These are phyloP conservation scores for Lizonia empirigonia DNA, from an alignment of 2,329 filamentous ascomycete species.

Conservation along the genomic window DNA sequence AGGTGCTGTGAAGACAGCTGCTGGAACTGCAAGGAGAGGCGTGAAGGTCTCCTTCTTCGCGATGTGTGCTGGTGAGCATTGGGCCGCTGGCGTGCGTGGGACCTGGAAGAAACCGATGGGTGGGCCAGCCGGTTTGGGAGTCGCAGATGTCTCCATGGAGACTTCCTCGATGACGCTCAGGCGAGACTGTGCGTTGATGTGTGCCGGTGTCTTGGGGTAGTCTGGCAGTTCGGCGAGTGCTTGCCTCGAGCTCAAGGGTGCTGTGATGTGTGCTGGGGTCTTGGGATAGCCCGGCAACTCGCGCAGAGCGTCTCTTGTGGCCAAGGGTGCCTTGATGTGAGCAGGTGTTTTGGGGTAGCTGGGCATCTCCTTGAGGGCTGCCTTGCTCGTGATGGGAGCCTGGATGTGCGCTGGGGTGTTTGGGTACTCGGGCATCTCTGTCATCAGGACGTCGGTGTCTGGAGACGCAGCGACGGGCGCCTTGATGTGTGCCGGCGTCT, in stretches of 20 bases:
- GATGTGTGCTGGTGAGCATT: conserved; percentile 12
- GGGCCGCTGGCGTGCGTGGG: conserved; percentile 12
- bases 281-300: conserved; percentile 35
- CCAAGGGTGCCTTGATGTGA: conserved; percentile 24
- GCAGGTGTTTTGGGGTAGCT: conserved; percentile 27
- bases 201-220: conserved; percentile 18
- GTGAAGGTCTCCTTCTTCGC: conserved; percentile 14
- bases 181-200: conserved; percentile 6
- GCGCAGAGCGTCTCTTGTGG: conserved; percentile 23
- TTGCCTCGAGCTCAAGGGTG: conserved; percentile 25
- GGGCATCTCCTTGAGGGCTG: conserved; percentile 18
- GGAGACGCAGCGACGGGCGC: conserved; percentile 9
- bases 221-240: conserved; percentile 32
- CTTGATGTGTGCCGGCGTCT: conserved; percentile 27
- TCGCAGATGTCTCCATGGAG: conserved; percentile 7
- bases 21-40: conserved; percentile 1
- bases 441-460: conserved; percentile 13
- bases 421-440: conserved; percentile 21
- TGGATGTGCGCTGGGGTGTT: conserved; percentile 16
- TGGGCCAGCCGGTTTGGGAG: neutral
- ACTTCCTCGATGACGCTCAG: conserved; percentile 12
- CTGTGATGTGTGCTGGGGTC: conserved; percentile 30
- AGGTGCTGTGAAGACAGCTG: conserved; percentile 7
- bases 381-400: conserved; percentile 12
- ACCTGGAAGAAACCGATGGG: conserved; percentile 5